phyloP scores from a whole-genome alignment of 2,329 filamentous ascomycete species.

The Aspergillus transmontanensis region DNA sequence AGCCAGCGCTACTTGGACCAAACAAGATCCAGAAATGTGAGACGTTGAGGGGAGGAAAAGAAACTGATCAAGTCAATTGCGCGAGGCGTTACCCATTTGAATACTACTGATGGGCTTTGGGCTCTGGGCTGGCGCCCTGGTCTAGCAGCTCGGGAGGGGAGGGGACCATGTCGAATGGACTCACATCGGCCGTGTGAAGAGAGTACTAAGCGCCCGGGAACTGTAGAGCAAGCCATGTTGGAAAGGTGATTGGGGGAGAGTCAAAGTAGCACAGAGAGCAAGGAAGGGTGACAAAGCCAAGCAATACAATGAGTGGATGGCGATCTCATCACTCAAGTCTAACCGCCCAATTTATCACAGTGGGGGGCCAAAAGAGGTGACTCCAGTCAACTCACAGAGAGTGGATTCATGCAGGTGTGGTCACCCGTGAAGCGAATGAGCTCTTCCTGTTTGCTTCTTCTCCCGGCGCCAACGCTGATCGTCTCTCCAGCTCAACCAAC shows the following conservation, averaged over 20 bases:
- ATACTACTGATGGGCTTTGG: slow-evolving; percentile 33
- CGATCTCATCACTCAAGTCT: slow-evolving; percentile 23
- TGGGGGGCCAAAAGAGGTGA: slow-evolving; percentile 19
- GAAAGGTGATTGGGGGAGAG: slow-evolving; percentile 20
- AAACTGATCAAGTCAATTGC: slow-evolving; percentile 11
- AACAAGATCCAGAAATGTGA: slow-evolving; percentile 24
- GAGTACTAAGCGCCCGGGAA: slow-evolving; percentile 33
- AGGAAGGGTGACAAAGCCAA: slow-evolving; percentile 6
- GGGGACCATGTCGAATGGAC: slow-evolving; percentile 13
- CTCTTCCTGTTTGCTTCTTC: slow-evolving; percentile 22
- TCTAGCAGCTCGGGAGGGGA: slow-evolving; percentile 18
- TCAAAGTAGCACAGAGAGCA: slow-evolving; percentile 4
- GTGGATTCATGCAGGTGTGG: slow-evolving; percentile 21
- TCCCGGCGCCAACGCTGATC: slow-evolving; percentile 35
- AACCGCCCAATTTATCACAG: slow-evolving; percentile 36
- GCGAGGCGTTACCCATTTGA: slow-evolving; percentile 24
- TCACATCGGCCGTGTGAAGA: slow-evolving; percentile 20
- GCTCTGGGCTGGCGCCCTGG: slow-evolving; percentile 19
- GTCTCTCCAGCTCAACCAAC: slow-evolving; percentile 29
- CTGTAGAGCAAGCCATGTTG: slow-evolving; percentile 20
- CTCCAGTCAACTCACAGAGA: background rate
- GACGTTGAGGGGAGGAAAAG: slow-evolving; percentile 19
- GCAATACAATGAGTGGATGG: slow-evolving; percentile 28
- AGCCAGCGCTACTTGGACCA: slow-evolving; percentile 32
- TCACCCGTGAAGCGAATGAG: slow-evolving; percentile 24